Conservation (phyloP, 495 filamentous ascomycete genomes). For the Lophiostoma macrostomum region DNA sequence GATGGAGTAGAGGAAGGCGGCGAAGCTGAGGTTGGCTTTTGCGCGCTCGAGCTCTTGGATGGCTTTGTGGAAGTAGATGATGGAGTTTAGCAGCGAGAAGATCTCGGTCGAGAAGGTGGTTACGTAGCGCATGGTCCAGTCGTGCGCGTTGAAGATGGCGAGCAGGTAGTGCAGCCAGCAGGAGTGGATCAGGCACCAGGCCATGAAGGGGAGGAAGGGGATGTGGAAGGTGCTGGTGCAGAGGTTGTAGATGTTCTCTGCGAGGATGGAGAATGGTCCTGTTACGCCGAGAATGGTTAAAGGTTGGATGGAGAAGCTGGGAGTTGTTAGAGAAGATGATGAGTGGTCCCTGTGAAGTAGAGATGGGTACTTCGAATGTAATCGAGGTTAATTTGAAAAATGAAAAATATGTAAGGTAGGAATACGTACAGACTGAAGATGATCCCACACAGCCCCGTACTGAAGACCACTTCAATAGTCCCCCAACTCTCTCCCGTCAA, state of each 20-base stretch:
- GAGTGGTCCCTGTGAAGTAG: no score
- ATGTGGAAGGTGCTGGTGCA: conserved; percentile 61
- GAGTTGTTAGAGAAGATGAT: no score
- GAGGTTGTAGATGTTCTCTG: conserved; percentile 65
- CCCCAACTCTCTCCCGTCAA: conserved; percentile 66
- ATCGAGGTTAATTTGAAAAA: background rate
- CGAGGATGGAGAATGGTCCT: conserved; percentile 69
- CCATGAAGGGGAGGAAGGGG: conserved; percentile 68
- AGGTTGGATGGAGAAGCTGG: conserved; percentile 64
- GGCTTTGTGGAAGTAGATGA: conserved; percentile 76
- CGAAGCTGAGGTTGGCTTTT: conserved; percentile 57
- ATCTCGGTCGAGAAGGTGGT: conserved; percentile 70
- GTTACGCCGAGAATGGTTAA: conserved; percentile 70
- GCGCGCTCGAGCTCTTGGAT: conserved; percentile 65
- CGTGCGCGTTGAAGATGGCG: conserved; percentile 69
- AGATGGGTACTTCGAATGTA: conserved; percentile 12
- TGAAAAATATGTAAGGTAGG: background rate
- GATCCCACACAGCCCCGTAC: conserved; percentile 64
- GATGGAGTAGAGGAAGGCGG: conserved; percentile 67
- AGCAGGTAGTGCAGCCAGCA: conserved; percentile 68
- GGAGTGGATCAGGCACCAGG: conserved; percentile 69
- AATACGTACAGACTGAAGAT: conserved; percentile 60
- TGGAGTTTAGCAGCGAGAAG: conserved; percentile 66
- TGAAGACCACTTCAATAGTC: conserved; percentile 69
- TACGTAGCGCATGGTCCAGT: conserved; percentile 76